These are phyloP conservation scores for Pluteus cervinus DNA, from an alignment of 768 basidiomycete species.

Conservation along the genomic window DNA sequence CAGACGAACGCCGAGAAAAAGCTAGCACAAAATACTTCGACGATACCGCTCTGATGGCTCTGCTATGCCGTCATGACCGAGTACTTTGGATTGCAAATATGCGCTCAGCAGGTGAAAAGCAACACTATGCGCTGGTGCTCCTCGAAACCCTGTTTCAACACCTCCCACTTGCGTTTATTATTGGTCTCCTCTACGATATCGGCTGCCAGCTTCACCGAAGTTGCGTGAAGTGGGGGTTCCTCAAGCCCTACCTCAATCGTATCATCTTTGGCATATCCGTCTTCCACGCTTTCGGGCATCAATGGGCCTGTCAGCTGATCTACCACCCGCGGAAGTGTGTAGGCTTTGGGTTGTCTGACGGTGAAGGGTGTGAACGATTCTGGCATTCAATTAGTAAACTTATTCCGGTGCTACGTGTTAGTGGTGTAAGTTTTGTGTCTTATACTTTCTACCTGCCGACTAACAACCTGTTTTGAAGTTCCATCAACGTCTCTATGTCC, in stretches of 20 bases:
- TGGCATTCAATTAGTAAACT: constrained; percentile 24
- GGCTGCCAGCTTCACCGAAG: constrained; percentile 27
- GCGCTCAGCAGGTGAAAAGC: constrained; percentile 24
- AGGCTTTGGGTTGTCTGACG: constrained; percentile 23
- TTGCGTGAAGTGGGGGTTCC: constrained; percentile 19
- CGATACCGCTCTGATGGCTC: constrained; percentile 30
- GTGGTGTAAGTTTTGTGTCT: no score
- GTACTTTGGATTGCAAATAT: constrained; percentile 31
- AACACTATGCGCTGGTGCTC: constrained; percentile 25
- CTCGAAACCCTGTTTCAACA: constrained; percentile 24
- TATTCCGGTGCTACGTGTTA: constrained; percentile 9
- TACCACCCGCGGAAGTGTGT: constrained; percentile 27
- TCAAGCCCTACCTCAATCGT: constrained; percentile 14
- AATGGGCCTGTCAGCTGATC: constrained; percentile 30
- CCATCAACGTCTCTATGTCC: no score
- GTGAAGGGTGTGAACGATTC: constrained; percentile 25
- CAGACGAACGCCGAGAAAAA: constrained; percentile 18
- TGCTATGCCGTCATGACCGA: constrained; percentile 30
- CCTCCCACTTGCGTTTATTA: constrained; percentile 17
- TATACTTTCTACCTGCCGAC: no score
- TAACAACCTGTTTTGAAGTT: no score
- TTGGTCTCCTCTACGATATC: constrained; percentile 28
- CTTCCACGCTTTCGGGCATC: constrained; percentile 35
- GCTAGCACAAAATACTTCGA: constrained; percentile 21
- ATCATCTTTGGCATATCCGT: constrained; percentile 25